Percentiles rank a stretch among this genome's conserved stretches.
These are phyloP conservation scores for Alternaria sp. DNA, from an alignment of 2,329 filamentous ascomycete genomes.

Conservation along the genomic window DNA sequence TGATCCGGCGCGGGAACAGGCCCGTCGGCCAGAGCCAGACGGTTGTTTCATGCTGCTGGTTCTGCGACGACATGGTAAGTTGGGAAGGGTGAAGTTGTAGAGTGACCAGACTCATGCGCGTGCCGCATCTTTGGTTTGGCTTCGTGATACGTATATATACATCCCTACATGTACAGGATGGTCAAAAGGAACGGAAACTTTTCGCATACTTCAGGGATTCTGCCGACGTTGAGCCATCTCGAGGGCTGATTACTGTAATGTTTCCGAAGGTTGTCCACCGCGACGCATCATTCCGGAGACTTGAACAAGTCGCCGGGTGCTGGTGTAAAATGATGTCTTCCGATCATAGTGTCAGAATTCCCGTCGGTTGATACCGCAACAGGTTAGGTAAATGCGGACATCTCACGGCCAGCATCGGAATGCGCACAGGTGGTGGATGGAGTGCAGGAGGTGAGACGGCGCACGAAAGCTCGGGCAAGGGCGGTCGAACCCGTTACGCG, in stretches of 20 bases:
- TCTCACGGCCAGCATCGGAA: neutral
- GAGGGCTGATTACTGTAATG: neutral
- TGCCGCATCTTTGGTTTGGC: neutral
- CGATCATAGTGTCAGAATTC: neutral
- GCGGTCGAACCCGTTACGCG: neutral
- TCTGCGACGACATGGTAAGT: neutral
- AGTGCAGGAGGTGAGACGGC: neutral
- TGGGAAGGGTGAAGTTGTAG: neutral
- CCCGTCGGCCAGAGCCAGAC: slow-evolving; percentile 30
- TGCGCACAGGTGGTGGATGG: neutral
- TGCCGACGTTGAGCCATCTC: neutral
- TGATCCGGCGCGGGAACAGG: slow-evolving; percentile 26
- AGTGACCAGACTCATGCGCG: neutral
- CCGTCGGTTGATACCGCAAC: neutral
- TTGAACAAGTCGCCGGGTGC: neutral
- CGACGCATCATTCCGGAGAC: neutral
- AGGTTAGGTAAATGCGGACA: neutral
- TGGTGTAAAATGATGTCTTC: neutral
- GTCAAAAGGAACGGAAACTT: neutral
- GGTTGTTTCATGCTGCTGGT: slow-evolving; percentile 10
- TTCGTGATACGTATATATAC: neutral
- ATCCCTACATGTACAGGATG: neutral
- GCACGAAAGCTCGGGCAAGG: neutral
- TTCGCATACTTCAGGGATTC: neutral
- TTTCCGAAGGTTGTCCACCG: neutral